phyloP scores from a whole-genome alignment of 805 yeast genomes.

The Zygosaccharomyces bailii region DNA sequence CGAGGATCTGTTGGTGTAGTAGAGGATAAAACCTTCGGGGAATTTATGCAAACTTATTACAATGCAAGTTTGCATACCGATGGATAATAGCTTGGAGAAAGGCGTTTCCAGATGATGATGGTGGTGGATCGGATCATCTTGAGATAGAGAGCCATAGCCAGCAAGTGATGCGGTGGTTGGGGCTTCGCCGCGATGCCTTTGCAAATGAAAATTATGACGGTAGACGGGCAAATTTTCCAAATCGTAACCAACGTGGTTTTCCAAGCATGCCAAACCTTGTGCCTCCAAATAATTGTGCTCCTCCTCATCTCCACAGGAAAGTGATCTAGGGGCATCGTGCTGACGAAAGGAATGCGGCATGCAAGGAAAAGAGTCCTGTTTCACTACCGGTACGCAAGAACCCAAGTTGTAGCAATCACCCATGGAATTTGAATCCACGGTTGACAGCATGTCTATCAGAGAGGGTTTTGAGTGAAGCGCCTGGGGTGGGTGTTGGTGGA shows the following conservation, averaged over 20 bases:
- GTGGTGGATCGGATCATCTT: constrained; percentile 43
- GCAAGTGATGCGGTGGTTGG: constrained; percentile 3
- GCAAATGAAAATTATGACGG: constrained; percentile 28
- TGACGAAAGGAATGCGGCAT: constrained; percentile 9
- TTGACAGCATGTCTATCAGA: constrained; percentile 18
- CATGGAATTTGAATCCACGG: constrained; percentile 8
- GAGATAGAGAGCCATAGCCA: constrained; percentile 10
- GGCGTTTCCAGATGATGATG: constrained; percentile 82
- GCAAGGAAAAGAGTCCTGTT: constrained; percentile 16
- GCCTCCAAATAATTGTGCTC: constrained; percentile 9
- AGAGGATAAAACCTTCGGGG: constrained; percentile 93
- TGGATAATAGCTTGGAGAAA: constrained; percentile 70
- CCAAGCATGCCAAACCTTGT: constrained; percentile 29
- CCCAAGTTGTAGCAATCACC: constrained; percentile 15
- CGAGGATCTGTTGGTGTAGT: constrained; percentile 49
- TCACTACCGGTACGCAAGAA: constrained; percentile 20
- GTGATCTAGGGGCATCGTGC: constrained; percentile 2
- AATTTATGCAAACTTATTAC: constrained; percentile 87
- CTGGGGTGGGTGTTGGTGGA: constrained; percentile 9
- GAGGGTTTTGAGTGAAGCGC: constrained; percentile 14
- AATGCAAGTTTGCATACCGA: constrained; percentile 85
- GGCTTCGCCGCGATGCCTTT: constrained; percentile 8
- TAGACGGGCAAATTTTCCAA: constrained; percentile 35
- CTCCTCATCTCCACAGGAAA: constrained; percentile 5
- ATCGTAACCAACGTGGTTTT: constrained; percentile 37